These are phyloP conservation scores for Pestalotiopsis sp. DNA, from an alignment of 2,329 filamentous ascomycete species.

Conservation along the genomic window DNA sequence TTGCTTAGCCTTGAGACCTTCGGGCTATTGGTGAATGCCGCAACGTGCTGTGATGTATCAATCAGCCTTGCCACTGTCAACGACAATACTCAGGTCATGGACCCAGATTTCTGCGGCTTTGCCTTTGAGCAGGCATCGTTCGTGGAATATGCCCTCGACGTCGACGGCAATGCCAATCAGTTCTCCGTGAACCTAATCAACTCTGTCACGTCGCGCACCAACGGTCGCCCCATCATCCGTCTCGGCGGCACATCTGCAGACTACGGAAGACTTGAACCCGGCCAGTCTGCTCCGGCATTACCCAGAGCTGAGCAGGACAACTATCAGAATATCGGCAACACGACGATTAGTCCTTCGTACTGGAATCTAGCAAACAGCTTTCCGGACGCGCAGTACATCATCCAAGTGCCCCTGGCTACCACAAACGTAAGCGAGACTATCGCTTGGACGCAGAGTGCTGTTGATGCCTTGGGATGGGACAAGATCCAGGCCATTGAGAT, in stretches of 20 bases:
- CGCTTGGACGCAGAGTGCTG: slow-evolving; percentile 31
- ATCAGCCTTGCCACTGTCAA: not conserved
- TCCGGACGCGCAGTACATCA: slow-evolving; percentile 32
- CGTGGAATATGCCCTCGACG: slow-evolving; percentile 31
- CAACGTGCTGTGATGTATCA: not conserved
- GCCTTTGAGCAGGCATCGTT: slow-evolving; percentile 36
- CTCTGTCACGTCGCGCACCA: slow-evolving; percentile 32
- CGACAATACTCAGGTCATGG: slow-evolving; percentile 10
- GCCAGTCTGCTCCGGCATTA: slow-evolving; percentile 30
- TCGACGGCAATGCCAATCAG: slow-evolving; percentile 29
- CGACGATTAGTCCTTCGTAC: slow-evolving; percentile 34
- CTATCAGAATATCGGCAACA: slow-evolving; percentile 33
- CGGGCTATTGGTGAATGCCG: not conserved
- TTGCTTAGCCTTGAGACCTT: too few species aligned
- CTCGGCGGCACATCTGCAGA: slow-evolving; percentile 36
- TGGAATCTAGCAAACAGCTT: slow-evolving; percentile 33
- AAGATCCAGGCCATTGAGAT: slow-evolving; percentile 36
- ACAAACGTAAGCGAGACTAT: slow-evolving; percentile 34
- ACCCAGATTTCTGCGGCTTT: slow-evolving; percentile 29
- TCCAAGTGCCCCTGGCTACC: slow-evolving; percentile 35
- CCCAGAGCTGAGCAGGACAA: slow-evolving; percentile 34
- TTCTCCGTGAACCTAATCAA: slow-evolving; percentile 36
- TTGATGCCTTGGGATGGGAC: slow-evolving; percentile 28
- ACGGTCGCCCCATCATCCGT: slow-evolving; percentile 34
- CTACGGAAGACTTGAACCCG: slow-evolving; percentile 33